These are phyloP conservation scores for Pisolithus thermaeus DNA, from an alignment of 1,284 basidiomycete species.

Conservation along the genomic window DNA sequence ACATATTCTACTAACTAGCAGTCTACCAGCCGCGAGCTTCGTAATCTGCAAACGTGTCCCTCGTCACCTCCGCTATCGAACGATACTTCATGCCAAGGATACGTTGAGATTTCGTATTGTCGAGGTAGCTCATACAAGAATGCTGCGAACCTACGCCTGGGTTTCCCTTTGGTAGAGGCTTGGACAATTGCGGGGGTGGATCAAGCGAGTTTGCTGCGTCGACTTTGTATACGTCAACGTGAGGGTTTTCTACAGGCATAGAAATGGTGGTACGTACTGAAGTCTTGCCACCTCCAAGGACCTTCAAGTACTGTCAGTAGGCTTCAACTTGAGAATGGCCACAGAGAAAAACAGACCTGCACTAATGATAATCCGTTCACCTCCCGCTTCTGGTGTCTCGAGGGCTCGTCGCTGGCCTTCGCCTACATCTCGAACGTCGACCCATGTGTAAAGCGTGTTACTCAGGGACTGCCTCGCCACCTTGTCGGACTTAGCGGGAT, in stretches of 20 bases:
- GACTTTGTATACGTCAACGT: conserved; percentile 10
- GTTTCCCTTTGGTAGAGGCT: conserved; percentile 17
- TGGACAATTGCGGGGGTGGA: conserved; percentile 18
- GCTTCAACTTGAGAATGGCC: background rate
- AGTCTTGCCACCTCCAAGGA: conserved; percentile 26
- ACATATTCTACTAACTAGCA: background rate
- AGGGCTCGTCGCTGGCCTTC: conserved; percentile 52
- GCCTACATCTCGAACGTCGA: conserved; percentile 62
- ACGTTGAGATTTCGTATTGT: conserved; percentile 34
- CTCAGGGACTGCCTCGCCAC: conserved; percentile 19
- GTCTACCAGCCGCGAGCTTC: conserved; percentile 32
- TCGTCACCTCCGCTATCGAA: conserved; percentile 36
- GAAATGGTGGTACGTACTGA: conserved; percentile 15
- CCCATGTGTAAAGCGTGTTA: conserved; percentile 34
- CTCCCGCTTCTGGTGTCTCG: conserved; percentile 48
- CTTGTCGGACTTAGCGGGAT: conserved; percentile 8
- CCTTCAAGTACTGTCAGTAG: conserved; percentile 9
- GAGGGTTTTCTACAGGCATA: background rate
- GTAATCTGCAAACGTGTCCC: conserved; percentile 37
- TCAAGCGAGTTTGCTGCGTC: conserved; percentile 23
- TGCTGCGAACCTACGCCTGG: conserved; percentile 32
- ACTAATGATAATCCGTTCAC: conserved; percentile 51
- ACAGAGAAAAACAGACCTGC: conserved; percentile 24
- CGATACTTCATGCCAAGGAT: conserved; percentile 44
- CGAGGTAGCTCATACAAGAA: conserved; percentile 26